Percentiles rank a stretch among this genome's conserved stretches.
Conservation (phyloP, 1,139 yeast genomes). For the Meyerozyma carpophila region DNA sequence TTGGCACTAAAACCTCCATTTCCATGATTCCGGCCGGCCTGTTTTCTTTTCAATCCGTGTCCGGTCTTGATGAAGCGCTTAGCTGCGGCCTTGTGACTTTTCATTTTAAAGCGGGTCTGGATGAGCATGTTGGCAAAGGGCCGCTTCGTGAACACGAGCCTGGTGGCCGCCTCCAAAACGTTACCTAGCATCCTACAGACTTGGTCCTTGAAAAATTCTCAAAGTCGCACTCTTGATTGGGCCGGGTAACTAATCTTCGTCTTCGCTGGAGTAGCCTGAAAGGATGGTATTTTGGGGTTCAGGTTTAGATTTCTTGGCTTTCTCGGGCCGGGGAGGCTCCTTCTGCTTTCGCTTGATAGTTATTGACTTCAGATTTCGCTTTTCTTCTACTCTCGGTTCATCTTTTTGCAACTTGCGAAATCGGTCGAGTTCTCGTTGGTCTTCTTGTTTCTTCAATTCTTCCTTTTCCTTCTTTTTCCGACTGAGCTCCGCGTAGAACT, state of each 20-base stretch:
- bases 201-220: not conserved
- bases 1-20: constrained; percentile 81
- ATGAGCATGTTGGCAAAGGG: constrained; percentile 20
- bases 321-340: not conserved
- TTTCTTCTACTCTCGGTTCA: not conserved
- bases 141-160: constrained; percentile 14
- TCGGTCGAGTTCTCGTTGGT: constrained; percentile 5
- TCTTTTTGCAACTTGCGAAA: constrained; percentile 4
- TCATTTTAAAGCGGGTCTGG: constrained; percentile 48
- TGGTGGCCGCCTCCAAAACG: constrained; percentile 13
- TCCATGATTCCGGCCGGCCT: constrained; percentile 89
- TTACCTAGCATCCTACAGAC: constrained; percentile 7
- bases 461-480: constrained; percentile 14
- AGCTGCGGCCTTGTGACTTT: constrained; percentile 73
- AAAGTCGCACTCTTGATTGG: not conserved
- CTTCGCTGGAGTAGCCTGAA: constrained; percentile 8
- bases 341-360: not conserved
- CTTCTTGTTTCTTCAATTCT: constrained; percentile 5
- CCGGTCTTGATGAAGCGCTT: constrained; percentile 77
- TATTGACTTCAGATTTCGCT: not conserved
- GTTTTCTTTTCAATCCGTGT: constrained; percentile 49
- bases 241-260: constrained; percentile 3
- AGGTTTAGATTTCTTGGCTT: not conserved
- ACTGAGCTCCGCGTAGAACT: constrained; percentile 20
- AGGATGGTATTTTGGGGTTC: not conserved